Evolutionary conservation across 1,284 basidiomycete species (phyloP).

Genomic region (Afroboletus lepidellus): DNA sequence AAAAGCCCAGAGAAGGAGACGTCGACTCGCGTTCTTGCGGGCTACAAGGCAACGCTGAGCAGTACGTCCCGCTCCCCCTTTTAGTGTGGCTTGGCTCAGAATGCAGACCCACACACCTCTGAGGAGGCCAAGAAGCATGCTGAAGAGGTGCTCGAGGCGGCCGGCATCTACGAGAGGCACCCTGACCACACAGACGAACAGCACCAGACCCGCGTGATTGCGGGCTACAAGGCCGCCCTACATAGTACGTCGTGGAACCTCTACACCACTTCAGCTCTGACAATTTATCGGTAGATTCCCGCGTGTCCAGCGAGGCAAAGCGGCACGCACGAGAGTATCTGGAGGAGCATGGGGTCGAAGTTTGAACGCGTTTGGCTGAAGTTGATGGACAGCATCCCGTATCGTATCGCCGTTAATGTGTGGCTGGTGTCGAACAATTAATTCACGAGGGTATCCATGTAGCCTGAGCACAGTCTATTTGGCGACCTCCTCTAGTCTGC

Average conservation of each 20-base stretch:
- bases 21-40: slow-evolving; percentile 38
- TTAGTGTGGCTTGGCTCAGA: background rate
- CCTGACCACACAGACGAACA: slow-evolving; percentile 36
- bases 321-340: slow-evolving; percentile 47
- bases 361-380: background rate
- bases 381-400: background rate
- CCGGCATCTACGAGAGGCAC: slow-evolving; percentile 32
- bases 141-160: slow-evolving; percentile 41
- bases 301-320: slow-evolving; percentile 49
- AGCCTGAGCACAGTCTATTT: slow-evolving; percentile 4
- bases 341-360: slow-evolving; percentile 27
- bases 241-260: slow-evolving; percentile 35
- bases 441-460: slow-evolving; percentile 4
- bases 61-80: slow-evolving; percentile 33
- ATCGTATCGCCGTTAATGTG: background rate
- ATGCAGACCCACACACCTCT: slow-evolving; percentile 41
- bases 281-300: slow-evolving; percentile 31
- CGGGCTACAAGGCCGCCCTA: slow-evolving; percentile 50
- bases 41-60: slow-evolving; percentile 53
- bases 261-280: background rate
- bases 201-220: slow-evolving; percentile 41
- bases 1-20: slow-evolving; percentile 20
- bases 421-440: background rate
- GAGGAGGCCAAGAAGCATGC: slow-evolving; percentile 51
- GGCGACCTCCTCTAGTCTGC: slow-evolving; percentile 27